Conservation (phyloP, 2,329 filamentous ascomycete species). For the Xylaria arbuscula region DNA sequence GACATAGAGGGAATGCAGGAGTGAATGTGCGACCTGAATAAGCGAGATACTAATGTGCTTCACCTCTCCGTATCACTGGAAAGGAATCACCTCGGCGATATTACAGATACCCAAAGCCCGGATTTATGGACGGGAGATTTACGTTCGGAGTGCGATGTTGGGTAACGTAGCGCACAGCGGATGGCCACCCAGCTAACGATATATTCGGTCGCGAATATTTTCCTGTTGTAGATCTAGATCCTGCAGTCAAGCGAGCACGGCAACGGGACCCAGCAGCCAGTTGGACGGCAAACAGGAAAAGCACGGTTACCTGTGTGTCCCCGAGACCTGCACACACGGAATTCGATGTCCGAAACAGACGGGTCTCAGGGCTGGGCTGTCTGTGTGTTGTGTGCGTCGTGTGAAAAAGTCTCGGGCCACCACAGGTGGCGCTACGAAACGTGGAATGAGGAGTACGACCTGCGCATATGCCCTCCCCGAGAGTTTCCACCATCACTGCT, state of each 20-base stretch:
- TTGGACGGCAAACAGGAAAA: slow-evolving; percentile 19
- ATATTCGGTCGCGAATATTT: slow-evolving; percentile 43
- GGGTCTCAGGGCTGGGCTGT: slow-evolving; percentile 17
- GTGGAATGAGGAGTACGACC: slow-evolving; percentile 34
- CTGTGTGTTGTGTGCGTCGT: not conserved
- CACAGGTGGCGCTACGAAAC: slow-evolving; percentile 36
- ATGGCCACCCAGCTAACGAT: slow-evolving; percentile 20
- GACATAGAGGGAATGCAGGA: not conserved
- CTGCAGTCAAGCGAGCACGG: slow-evolving; percentile 42
- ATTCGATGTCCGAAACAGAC: slow-evolving; percentile 36
- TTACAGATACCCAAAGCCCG: slow-evolving; percentile 11
- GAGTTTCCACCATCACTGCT: not conserved
- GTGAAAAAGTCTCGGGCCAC: slow-evolving; percentile 31
- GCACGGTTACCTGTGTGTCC: slow-evolving; percentile 30
- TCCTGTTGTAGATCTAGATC: slow-evolving; percentile 45
- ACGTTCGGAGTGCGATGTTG: not conserved
- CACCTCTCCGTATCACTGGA: not conserved
- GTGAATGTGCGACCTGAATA: slow-evolving; percentile 27
- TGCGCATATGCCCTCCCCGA: slow-evolving; percentile 21
- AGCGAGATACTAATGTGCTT: slow-evolving; percentile 21
- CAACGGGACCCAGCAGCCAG: slow-evolving; percentile 42
- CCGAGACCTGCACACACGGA: slow-evolving; percentile 19
- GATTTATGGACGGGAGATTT: not conserved
- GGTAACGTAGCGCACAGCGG: slow-evolving; percentile 26
- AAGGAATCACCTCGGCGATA: slow-evolving; percentile 11